Conservation (phyloP, 2,329 filamentous ascomycete species). For the Curvularia eragrostidis region DNA sequence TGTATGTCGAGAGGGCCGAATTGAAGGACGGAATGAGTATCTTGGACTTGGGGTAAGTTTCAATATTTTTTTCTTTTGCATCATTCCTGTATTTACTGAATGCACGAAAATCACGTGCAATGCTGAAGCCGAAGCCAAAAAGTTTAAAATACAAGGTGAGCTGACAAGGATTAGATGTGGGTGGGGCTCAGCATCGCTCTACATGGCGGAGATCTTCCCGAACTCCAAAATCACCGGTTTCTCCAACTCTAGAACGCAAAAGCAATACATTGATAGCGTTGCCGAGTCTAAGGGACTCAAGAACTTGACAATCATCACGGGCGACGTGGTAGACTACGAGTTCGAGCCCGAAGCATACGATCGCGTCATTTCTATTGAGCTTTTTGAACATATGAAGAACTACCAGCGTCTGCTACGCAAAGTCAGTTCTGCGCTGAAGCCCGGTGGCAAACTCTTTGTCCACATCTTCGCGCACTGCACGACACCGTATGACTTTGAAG, state of each 20-base stretch:
- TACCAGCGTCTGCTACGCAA: constrained; percentile 72
- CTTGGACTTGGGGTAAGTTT: constrained; percentile 65
- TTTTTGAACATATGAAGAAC: constrained; percentile 81
- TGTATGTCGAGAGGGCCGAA: constrained; percentile 67
- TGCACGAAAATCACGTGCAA: constrained; percentile 1
- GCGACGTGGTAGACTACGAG: constrained; percentile 70
- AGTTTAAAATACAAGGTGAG: not conserved
- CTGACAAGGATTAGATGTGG: constrained; percentile 60
- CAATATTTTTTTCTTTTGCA: constrained; percentile 42
- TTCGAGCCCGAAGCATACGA: constrained; percentile 67
- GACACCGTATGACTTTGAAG: constrained; percentile 73
- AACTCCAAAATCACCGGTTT: constrained; percentile 69
- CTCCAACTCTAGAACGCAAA: constrained; percentile 73
- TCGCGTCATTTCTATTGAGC: constrained; percentile 71
- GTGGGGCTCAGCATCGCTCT: constrained; percentile 71
- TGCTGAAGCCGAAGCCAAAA: not conserved
- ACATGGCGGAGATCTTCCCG: constrained; percentile 70
- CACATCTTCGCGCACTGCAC: constrained; percentile 71
- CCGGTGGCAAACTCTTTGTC: constrained; percentile 71
- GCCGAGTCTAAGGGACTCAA: constrained; percentile 63
- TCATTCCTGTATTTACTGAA: not conserved
- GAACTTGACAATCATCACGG: constrained; percentile 70
- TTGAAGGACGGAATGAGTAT: constrained; percentile 67
- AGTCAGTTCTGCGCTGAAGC: constrained; percentile 64
- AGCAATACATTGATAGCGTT: constrained; percentile 68